These are phyloP conservation scores for Stipa capillata DNA, from an alignment of 176 grass and related monocot species.

Conservation along the genomic window DNA sequence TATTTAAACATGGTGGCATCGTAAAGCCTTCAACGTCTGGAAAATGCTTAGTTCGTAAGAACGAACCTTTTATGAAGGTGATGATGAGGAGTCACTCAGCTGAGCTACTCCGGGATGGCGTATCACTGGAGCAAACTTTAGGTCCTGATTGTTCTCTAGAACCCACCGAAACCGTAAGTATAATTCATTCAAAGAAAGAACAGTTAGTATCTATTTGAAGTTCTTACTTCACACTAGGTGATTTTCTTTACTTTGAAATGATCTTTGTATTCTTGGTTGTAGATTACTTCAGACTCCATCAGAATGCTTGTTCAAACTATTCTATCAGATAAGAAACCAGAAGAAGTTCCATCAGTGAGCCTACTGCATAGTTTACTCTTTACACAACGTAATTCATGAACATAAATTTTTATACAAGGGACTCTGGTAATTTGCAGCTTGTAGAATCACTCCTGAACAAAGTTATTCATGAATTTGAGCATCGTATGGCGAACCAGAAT, in stretches of 20 bases:
- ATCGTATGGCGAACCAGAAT: constrained; percentile 44
- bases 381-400: not conserved
- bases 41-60: constrained; percentile 59
- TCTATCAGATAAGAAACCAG: constrained; percentile 74
- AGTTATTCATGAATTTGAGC: constrained; percentile 78
- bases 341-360: constrained; percentile 76
- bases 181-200: not conserved
- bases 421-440: constrained; percentile 41
- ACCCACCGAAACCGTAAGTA: constrained; percentile 56
- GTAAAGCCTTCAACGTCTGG: constrained; percentile 40
- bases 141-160: constrained; percentile 51
- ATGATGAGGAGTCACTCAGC: constrained; percentile 62
- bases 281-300: constrained; percentile 65
- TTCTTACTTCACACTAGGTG: not conserved
- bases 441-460: constrained; percentile 75
- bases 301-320: constrained; percentile 59
- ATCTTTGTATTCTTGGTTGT: constrained; percentile 21
- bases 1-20: constrained; percentile 49
- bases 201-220: not conserved
- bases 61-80: constrained; percentile 67
- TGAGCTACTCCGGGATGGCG: constrained; percentile 40
- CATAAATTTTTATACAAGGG: constrained; percentile 1
- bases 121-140: constrained; percentile 48
- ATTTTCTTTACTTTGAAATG: not conserved
- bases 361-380: constrained; percentile 9